Base-by-base conservation (phyloP, 129 eudicot species). In the Escallonia rubra region DNA sequence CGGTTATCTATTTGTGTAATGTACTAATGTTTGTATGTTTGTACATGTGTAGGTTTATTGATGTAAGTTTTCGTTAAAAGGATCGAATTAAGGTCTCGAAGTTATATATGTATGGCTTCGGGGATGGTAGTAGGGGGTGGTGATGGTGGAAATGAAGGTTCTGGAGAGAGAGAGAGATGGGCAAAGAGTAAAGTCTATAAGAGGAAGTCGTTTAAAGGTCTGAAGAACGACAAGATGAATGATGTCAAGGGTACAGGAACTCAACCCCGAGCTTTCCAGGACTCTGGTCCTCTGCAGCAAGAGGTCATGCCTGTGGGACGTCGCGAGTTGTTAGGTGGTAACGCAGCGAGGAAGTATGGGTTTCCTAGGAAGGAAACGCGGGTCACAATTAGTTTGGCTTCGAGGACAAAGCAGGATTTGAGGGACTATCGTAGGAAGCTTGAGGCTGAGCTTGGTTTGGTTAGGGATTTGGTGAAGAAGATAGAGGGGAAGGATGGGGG, bases 401-500 rank as follows among this genome's bases (percentile, higher is more conserved):
- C 69, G 34, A 82, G 74, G 81, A 77, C 95, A 5, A 89, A 82
- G 81, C 65, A 78, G 40, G 96, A 92, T 75, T 73, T 76, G 64
- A 61, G 60, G 75, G 95, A 89, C 58, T 62, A 80, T 8, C 82
- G 78, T 80, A 84, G 87, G 73, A 88, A 75, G 81, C 86, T 92
- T 59, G 85, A 81, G 73, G 73, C 70, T 68, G 98, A 92, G 83
- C 85, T 90, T 65, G 80, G 78, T 63, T 63, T 81, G 75, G 89
- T 92, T 40, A 78, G 91, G 85, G 69, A 74, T 54, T 80, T 80
- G 78, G 84, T 89, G 76, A 84, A 69, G 78, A 82, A 72, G 82
- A 87, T 92, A 42, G 96, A 92, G 61, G 81, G 55, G 13, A 76
- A 78, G 45, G 80, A 69, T 5, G 76, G 77, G 7, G 42, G 43